Conservation (phyloP, 1,284 basidiomycete genomes). For the Tilletia indica region DNA sequence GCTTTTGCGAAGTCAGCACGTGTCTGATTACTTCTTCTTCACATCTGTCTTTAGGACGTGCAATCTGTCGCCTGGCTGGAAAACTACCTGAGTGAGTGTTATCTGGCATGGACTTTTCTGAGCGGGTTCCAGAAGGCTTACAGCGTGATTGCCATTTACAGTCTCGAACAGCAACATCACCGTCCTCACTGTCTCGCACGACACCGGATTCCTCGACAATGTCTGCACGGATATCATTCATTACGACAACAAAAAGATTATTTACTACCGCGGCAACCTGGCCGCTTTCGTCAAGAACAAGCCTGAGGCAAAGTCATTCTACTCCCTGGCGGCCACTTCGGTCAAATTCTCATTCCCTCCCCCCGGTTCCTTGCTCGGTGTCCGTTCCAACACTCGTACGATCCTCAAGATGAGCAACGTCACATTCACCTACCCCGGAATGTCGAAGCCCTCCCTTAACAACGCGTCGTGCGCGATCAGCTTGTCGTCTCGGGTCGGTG, state of each 20-base stretch:
- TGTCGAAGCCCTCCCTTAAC: conserved; percentile 74
- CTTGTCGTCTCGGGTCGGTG: conserved; percentile 64
- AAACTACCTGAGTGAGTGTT: conserved; percentile 64
- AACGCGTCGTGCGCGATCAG: conserved; percentile 90
- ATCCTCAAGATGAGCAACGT: conserved; percentile 90
- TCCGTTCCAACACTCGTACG: conserved; percentile 91
- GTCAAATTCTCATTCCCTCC: conserved; percentile 96
- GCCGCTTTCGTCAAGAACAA: conserved; percentile 86
- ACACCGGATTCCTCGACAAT: conserved; percentile 95
- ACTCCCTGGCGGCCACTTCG: conserved; percentile 88
- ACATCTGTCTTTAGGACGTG: conserved; percentile 69
- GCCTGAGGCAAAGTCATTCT: conserved; percentile 94
- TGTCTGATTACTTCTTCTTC: conserved; percentile 25
- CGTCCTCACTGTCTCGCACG: conserved; percentile 93
- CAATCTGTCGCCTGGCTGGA: conserved; percentile 91
- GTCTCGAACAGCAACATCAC: conserved; percentile 61
- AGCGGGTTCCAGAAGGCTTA: background rate
- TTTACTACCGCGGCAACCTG: conserved; percentile 91
- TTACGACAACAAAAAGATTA: conserved; percentile 94
- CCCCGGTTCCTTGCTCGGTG: conserved; percentile 94
- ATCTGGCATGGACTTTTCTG: background rate
- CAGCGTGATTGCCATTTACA: background rate
- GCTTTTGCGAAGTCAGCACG: background rate
- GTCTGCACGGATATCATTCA: conserved; percentile 97
- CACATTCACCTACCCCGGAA: conserved; percentile 93